These are phyloP conservation scores for Cyberlindnera mrakii DNA, from an alignment of 805 yeast species.

Conservation along the genomic window DNA sequence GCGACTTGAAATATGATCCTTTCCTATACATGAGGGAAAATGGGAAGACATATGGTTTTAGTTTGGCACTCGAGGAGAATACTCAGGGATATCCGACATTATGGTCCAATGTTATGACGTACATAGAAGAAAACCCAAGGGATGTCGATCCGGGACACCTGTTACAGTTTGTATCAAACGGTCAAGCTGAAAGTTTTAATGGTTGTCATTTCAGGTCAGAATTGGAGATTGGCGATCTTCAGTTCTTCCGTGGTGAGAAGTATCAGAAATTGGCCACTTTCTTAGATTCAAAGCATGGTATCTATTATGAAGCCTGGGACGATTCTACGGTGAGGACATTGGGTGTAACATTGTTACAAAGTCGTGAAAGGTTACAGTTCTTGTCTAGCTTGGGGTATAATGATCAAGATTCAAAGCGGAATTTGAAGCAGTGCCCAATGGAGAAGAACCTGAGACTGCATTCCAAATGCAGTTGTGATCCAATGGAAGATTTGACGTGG, in stretches of 20 bases:
- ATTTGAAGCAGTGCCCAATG: constrained; percentile 57
- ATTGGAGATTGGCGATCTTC: constrained; percentile 74
- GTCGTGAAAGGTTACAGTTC: constrained; percentile 60
- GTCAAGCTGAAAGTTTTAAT: constrained; percentile 65
- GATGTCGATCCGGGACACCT: constrained; percentile 55
- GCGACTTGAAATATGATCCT: constrained; percentile 43
- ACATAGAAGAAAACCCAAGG: constrained; percentile 53
- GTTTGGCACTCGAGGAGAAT: constrained; percentile 59
- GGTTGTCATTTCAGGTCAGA: constrained; percentile 87
- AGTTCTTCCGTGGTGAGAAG: constrained; percentile 66
- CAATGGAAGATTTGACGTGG: constrained; percentile 68
- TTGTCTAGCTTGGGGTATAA: constrained; percentile 76
- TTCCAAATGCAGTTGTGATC: constrained; percentile 70
- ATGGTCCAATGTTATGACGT: constrained; percentile 68
- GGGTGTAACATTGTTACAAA: constrained; percentile 69
- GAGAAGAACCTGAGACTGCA: constrained; percentile 49
- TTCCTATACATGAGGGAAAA: constrained; percentile 45
- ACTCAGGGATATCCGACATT: constrained; percentile 66
- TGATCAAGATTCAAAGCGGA: constrained; percentile 56
- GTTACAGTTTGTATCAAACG: constrained; percentile 66
- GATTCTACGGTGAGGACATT: constrained; percentile 85
- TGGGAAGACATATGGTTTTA: constrained; percentile 58
- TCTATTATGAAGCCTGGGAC: constrained; percentile 89
- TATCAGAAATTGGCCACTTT: constrained; percentile 62
- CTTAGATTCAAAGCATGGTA: constrained; percentile 70